Base-by-base conservation (phyloP, 805 yeast species). In the Candida qinlingensis region DNA sequence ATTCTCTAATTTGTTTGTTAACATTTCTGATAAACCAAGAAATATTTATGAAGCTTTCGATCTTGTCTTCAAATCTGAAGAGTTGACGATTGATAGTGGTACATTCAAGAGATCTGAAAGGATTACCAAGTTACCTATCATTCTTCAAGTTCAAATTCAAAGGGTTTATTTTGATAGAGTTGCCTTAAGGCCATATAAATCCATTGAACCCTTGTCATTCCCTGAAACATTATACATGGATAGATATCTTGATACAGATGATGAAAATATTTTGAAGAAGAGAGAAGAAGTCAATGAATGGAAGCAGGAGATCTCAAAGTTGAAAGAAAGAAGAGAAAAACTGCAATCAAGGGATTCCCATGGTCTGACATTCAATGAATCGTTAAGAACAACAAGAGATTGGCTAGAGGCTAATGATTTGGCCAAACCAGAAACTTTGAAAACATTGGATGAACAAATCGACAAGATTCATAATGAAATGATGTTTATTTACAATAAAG, bases 41-140 rank as follows among this genome's bases (percentile, higher is more conserved):
- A 87, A 87, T 62, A 78, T 92, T 12, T 92, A 94, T 62, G 97
- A 88, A 63, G 94, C 97, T 0, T 73, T 94, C 45, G 98, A 94
- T 64, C 78, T 81, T 13, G 87, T 83, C 58, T 91, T 91, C 61
- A 79, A 80, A 44, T 75, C 72, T 41, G 90, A 84, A 46, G 96
- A 88, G 55, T 63, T 79, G 19, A 76, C 73, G 1, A 68, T 88
- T 56, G 87, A 81, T 38, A 80, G 73, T 52, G 96, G 90, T 2
- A 73, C 75, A 28, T 92, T 86, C 5, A 80, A 82, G 55, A 79
- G 95, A 62, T 77, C 86, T 0, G 76, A 91, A 42, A 79, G 91
- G 0, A 77, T 92, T 4, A 74, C 79, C 8, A 75, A 80, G 48
- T 68, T 89, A 25, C 99, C 99, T 0, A 81, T 83, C 6, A 78